Evolutionary conservation across 306 rosid species (phyloP), one percentile per base, ranked within the genome.

Genomic region (Glycine soja): DNA sequence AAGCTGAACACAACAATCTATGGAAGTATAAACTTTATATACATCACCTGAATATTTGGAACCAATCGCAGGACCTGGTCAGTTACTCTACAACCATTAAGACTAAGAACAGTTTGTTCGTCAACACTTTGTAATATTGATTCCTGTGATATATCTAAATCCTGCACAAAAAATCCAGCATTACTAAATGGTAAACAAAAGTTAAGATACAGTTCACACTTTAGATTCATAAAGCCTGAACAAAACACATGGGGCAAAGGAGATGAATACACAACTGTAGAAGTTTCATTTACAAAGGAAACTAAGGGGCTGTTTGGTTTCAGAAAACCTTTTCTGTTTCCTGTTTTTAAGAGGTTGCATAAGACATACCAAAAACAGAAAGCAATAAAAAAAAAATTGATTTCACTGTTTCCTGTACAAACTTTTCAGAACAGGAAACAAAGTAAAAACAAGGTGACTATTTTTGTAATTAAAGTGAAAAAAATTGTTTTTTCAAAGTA

Each of bases 41-140:
- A 52, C 48, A 52, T 57, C 79, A 95, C 99, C 98, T 95, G 99
- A 90, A 93, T 93, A 86, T 88, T 93, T 63, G 99, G 99, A 86
- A 95, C 99, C 85, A 95, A 81, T 48, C 94, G 96, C 85, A 95
- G 76, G 85, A 95, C 87, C 88, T 89, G 96, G 84, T 95, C 98
- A 76, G 99, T 95, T 45, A 93, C 99, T 83, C 99, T 86, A 82
- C 99, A 91, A 66, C 99, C 99, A 66, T 95, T 95, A 72, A 95
- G 91, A 93, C 99, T 95, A 53, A 92, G 96, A 85, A 95, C 99
- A 59, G 99, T 95, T 86, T 91, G 98, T 51, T 95, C 99, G 84
- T 95, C 99, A 58, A 88, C 91, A 88, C 91, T 82, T 81, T 93
- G 97, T 82, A 95, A 88, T 82, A 93, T 87, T 16, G 94, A 88